A percentile compares a stretch with the other conserved stretches of the same genome.
Conservation (phyloP, 2,329 filamentous ascomycete genomes). For the Orbilia brochopaga region DNA sequence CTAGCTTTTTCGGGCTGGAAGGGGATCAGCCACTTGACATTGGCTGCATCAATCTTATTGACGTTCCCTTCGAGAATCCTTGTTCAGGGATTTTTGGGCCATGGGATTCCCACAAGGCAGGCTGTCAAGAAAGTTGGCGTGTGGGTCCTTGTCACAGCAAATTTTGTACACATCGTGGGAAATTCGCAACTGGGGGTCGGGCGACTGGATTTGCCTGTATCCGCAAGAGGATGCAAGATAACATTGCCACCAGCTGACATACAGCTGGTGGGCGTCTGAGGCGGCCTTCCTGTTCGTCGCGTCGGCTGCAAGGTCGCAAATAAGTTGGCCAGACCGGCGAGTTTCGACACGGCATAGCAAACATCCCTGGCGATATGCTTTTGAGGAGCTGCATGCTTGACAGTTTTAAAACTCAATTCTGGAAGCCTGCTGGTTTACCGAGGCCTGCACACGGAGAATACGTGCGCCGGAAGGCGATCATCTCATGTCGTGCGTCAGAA, state of each 20-base stretch:
- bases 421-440: not conserved
- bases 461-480: not conserved
- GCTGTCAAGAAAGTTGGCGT: conserved; percentile 45
- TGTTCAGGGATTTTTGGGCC: conserved; percentile 45
- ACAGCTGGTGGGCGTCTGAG: conserved; percentile 16
- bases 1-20: conserved; percentile 30
- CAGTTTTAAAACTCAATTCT: not conserved
- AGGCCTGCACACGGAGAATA: not conserved
- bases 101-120: conserved; percentile 50
- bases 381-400: not conserved
- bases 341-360: conserved; percentile 37
- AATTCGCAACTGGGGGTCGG: conserved; percentile 27
- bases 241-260: not conserved
- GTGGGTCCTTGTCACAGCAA: conserved; percentile 14
- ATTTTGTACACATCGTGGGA: conserved; percentile 22
- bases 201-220: conserved; percentile 14
- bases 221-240: not conserved
- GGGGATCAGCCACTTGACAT: conserved; percentile 33
- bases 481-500: not conserved
- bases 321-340: conserved; percentile 40
- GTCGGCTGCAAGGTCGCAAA: conserved; percentile 35
- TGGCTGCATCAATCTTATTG: conserved; percentile 20
- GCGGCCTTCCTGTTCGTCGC: conserved; percentile 30
- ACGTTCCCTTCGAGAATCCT: conserved; percentile 25
- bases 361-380: not conserved